Evolutionary conservation across 768 basidiomycete genomes (phyloP).

Genomic region (Gyrodon lividus): DNA sequence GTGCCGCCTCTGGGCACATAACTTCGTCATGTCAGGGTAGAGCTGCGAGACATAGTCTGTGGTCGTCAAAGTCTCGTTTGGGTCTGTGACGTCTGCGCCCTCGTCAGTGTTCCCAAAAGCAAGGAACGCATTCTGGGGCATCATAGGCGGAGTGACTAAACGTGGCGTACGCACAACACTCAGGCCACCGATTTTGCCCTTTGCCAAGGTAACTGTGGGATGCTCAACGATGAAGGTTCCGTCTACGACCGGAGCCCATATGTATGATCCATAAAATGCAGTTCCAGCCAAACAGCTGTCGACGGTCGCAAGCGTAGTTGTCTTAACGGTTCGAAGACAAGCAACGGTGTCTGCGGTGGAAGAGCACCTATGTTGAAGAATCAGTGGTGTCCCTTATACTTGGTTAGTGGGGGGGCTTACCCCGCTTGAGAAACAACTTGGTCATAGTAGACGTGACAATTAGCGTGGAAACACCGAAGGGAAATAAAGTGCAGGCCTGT

Average conservation of each 20-base stretch:
- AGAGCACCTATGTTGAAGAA: conserved; percentile 37
- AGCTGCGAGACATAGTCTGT: too few species aligned
- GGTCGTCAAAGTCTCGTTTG: too few species aligned
- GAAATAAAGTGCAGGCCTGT: conserved; percentile 16
- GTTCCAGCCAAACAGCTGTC: conserved; percentile 33
- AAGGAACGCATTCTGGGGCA: too few species aligned
- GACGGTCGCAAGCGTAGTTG: conserved; percentile 30
- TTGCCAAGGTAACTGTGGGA: conserved; percentile 37
- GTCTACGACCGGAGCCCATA: conserved; percentile 47
- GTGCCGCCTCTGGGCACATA: too few species aligned
- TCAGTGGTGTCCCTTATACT: conserved; percentile 15
- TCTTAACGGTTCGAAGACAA: conserved; percentile 40
- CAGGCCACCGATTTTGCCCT: conserved; percentile 45
- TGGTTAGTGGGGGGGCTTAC: not conserved
- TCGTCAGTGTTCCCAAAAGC: too few species aligned
- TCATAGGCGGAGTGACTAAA: too few species aligned
- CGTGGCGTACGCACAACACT: too few species aligned
- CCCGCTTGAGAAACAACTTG: not conserved
- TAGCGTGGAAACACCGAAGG: not conserved
- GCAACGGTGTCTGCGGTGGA: conserved; percentile 35
- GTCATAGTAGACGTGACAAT: conserved; percentile 6
- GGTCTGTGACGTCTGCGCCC: too few species aligned
- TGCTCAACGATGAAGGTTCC: conserved; percentile 44
- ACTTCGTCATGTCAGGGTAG: too few species aligned
- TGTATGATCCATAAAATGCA: conserved; percentile 40